Evolutionary conservation across 805 yeast genomes (phyloP), one percentile per base, ranked within the genome.

Genomic region (Grigorovia transvaalensis): DNA sequence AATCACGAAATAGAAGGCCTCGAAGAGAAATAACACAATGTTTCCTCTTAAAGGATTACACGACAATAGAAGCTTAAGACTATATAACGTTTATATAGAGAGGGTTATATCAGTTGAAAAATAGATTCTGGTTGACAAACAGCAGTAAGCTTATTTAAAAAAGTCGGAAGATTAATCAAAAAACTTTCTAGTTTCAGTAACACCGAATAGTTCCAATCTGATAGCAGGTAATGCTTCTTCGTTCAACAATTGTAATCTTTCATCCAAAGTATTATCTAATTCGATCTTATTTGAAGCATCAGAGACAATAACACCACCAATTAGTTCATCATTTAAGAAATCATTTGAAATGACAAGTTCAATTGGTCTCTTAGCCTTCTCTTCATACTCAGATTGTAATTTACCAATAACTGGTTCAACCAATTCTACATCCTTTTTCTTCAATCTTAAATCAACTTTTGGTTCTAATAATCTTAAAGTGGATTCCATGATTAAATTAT

Each of bases 231-330:
- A 79, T 8, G 96, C 85, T 63, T 82, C 87, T 67, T 86, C 85
- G 42, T 85, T 78, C 62, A 93, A 77, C 56, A 93, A 72, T 62
- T 83, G 79, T 64, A 93, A 80, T 73, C 99, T 87, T 75, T 90
- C 97, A 64, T 89, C 96, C 63, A 93, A 78, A 47, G 99, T 90
- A 75, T 93, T 93, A 72, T 87, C 77, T 52, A 93, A 88, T 61
- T 85, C 90, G 59, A 93, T 89, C 72, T 85, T 88, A 51, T 95
- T 95, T 45, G 78, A 68, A 41, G 78, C 78, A 65, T 85, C 86
- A 51, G 78, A 68, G 47, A 88, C 76, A 47, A 88, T 70, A 43
- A 82, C 88, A 66, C 99, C 99, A 57, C 99, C 99, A 51, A 71
- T 59, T 56, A 74, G 64, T 48, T 81, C 83, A 46, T 80, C 76